A percentile compares a stretch with the other conserved stretches of the same genome.
Conservation (phyloP, 2,329 filamentous ascomycete species). For the Sporothrix pseudoabietina region DNA sequence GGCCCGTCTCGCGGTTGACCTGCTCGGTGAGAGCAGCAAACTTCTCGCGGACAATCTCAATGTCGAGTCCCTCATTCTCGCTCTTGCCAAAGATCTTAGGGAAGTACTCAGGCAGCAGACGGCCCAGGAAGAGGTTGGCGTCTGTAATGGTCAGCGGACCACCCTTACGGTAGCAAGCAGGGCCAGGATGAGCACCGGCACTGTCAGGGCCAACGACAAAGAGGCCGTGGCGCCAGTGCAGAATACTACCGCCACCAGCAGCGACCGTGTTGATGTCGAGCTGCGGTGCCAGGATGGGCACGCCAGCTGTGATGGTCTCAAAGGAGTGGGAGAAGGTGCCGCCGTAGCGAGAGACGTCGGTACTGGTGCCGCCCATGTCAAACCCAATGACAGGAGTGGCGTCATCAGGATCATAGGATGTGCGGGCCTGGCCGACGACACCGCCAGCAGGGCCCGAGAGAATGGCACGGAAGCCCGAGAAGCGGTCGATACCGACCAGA, state of each 20-base stretch:
- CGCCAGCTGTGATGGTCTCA: constrained; percentile 70
- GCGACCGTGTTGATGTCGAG: constrained; percentile 94
- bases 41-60: constrained; percentile 66
- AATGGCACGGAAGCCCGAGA: constrained; percentile 55
- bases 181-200: constrained; percentile 66
- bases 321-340: constrained; percentile 70
- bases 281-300: constrained; percentile 87
- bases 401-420: constrained; percentile 67
- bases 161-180: constrained; percentile 68
- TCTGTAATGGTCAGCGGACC: constrained; percentile 54
- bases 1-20: constrained; percentile 63
- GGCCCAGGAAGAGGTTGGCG: constrained; percentile 65
- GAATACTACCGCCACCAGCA: constrained; percentile 64
- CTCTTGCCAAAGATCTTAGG: constrained; percentile 69
- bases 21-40: constrained; percentile 90
- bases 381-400: constrained; percentile 72
- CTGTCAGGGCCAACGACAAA: constrained; percentile 91
- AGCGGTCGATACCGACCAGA: constrained; percentile 40
- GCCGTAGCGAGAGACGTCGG: constrained; percentile 30
- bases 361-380: constrained; percentile 46
- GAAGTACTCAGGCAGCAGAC: constrained; percentile 60
- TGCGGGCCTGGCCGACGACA: constrained; percentile 71
- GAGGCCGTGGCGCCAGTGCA: constrained; percentile 78
- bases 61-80: constrained; percentile 75
- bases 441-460: constrained; percentile 71